These are phyloP conservation scores for Lyophyllum atratum DNA, from an alignment of 768 basidiomycete species.

Conservation along the genomic window DNA sequence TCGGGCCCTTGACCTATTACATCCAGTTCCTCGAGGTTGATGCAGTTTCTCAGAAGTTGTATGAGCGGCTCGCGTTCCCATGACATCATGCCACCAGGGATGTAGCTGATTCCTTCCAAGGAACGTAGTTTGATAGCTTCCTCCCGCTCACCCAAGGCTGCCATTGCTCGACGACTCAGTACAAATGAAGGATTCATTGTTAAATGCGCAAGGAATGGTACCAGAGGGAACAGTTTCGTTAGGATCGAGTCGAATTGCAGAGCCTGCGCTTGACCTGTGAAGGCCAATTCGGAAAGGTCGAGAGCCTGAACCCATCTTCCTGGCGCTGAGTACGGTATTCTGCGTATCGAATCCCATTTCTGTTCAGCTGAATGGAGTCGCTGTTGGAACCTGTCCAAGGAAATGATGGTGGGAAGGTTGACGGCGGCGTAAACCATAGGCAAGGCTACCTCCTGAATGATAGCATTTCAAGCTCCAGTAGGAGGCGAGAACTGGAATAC, in stretches of 20 bases:
- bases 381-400: slow-evolving; percentile 60
- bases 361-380: slow-evolving; percentile 64
- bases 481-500: background rate
- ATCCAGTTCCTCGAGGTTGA: slow-evolving; percentile 63
- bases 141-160: slow-evolving; percentile 52
- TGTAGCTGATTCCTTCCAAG: slow-evolving; percentile 59
- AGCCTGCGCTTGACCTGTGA: slow-evolving; percentile 45
- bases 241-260: slow-evolving; percentile 65
- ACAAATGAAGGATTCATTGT: slow-evolving; percentile 56
- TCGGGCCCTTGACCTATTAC: slow-evolving; percentile 63
- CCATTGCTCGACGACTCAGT: slow-evolving; percentile 61
- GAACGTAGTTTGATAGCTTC: slow-evolving; percentile 48
- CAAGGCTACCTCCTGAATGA: slow-evolving; percentile 57
- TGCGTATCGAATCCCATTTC: slow-evolving; percentile 85
- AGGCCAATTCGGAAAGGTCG: slow-evolving; percentile 62
- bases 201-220: slow-evolving; percentile 62
- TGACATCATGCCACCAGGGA: slow-evolving; percentile 31
- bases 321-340: slow-evolving; percentile 85
- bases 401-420: slow-evolving; percentile 38
- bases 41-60: slow-evolving; percentile 53
- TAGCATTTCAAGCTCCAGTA: background rate
- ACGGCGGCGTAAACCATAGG: slow-evolving; percentile 68
- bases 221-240: slow-evolving; percentile 61
- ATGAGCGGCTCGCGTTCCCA: slow-evolving; percentile 59
- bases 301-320: slow-evolving; percentile 84